These are phyloP conservation scores for Trypanosoma rangeli DNA, from an alignment of 208 protist genomes.

Conservation along the genomic window DNA sequence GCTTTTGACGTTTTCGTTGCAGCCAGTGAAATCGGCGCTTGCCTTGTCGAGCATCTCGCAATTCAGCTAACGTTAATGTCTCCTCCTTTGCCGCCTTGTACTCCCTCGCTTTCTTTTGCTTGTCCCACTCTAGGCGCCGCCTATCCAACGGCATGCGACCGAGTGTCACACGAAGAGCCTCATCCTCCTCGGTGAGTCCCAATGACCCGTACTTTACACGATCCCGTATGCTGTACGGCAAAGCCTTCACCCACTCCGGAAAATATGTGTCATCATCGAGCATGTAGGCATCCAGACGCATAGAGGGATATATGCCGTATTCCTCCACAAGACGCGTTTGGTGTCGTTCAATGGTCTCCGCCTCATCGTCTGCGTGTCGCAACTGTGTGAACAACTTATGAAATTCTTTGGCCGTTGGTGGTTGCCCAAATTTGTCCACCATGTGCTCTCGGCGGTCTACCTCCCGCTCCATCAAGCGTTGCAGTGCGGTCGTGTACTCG, in stretches of 20 bases:
- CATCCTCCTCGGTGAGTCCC: constrained; percentile 87
- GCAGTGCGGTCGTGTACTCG: constrained; percentile 43
- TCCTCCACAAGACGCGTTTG: constrained; percentile 76
- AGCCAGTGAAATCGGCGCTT: constrained; percentile 87
- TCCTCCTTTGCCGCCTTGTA: constrained; percentile 71
- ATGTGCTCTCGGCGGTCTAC: constrained; percentile 69
- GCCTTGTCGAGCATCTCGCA: constrained; percentile 75
- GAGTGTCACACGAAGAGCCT: constrained; percentile 75
- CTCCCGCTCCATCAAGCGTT: constrained; percentile 59
- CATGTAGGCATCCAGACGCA: constrained; percentile 88
- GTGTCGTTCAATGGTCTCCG: constrained; percentile 53
- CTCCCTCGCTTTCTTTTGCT: constrained; percentile 71
- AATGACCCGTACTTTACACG: constrained; percentile 88
- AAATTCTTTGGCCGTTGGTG: constrained; percentile 74
- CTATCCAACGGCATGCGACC: constrained; percentile 66
- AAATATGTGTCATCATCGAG: constrained; percentile 85
- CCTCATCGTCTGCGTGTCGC: constrained; percentile 54
- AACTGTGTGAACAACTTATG: constrained; percentile 57
- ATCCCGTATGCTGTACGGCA: constrained; percentile 84
- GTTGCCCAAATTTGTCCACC: constrained; percentile 72
- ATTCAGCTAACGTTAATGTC: constrained; percentile 68
- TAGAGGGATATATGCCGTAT: constrained; percentile 70
- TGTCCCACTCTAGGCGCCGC: constrained; percentile 70
- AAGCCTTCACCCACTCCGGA: constrained; percentile 80
- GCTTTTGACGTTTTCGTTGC: constrained; percentile 74